Evolutionary conservation across 176 grass and related monocot genomes (phyloP).

Genomic region (Eleusine indica): DNA sequence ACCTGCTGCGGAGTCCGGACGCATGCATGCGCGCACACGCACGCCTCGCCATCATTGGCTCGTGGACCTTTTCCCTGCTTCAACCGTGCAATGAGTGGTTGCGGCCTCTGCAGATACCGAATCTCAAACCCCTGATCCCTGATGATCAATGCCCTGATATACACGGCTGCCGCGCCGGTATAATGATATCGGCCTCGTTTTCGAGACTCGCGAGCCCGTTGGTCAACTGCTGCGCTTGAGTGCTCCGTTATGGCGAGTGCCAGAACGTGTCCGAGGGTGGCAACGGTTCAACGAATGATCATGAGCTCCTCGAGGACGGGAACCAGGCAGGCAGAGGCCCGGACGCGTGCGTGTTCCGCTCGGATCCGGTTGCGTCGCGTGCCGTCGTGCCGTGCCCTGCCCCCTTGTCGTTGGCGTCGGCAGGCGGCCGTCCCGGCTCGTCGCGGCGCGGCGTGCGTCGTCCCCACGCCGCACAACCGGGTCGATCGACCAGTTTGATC

Average conservation of each 20-base stretch:
- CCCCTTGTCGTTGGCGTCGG: not conserved
- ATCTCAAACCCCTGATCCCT: not conserved
- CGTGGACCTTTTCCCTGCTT: not conserved
- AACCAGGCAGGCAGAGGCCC: not conserved
- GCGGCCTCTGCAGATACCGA: not conserved
- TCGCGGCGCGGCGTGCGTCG: not conserved
- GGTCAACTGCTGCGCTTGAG: conserved; percentile 6
- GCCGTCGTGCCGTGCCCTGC: not conserved
- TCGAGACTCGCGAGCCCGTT: not conserved
- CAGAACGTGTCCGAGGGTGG: not conserved
- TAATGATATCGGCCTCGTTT: not conserved
- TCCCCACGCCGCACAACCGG: conserved; percentile 20
- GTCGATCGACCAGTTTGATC: not conserved
- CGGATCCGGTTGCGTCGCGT: not conserved
- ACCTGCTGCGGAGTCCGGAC: not conserved
- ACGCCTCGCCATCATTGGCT: conserved; percentile 4
- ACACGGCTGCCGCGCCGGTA: not conserved
- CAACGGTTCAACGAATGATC: not conserved
- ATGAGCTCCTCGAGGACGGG: not conserved
- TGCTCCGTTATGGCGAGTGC: not conserved
- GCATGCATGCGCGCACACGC: conserved; percentile 6
- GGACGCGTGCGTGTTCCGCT: too few species aligned
- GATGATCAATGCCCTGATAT: not conserved
- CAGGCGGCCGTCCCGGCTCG: not conserved
- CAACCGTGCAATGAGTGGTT: conserved; percentile 6